Conservation (phyloP, 2,329 filamentous ascomycete genomes). For the Plectosphaerella cucumerina region DNA sequence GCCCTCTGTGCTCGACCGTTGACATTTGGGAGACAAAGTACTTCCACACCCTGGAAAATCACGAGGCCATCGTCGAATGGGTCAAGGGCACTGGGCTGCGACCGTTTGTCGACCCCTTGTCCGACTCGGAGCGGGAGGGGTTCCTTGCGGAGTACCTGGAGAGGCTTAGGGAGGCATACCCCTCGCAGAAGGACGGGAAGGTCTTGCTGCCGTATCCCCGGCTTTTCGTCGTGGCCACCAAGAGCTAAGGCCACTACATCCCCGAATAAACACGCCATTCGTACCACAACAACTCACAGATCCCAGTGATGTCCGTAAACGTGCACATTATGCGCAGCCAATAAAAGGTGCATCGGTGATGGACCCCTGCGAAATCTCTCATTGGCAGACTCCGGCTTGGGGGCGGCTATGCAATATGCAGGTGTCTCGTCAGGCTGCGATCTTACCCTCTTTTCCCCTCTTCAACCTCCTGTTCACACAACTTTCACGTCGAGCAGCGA, state of each 20-base stretch:
- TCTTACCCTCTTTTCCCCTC: no score
- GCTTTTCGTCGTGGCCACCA: constrained; percentile 47
- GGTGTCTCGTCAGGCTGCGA: no score
- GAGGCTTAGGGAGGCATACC: constrained; percentile 39
- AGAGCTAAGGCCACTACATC: neutral
- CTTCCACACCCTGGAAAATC: constrained; percentile 43
- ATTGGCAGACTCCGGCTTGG: no score
- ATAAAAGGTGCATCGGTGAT: no score
- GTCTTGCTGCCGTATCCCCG: constrained; percentile 53
- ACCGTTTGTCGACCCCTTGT: constrained; percentile 48
- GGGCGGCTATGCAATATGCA: no score
- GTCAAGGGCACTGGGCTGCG: constrained; percentile 52
- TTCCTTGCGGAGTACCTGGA: constrained; percentile 44
- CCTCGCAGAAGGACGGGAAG: constrained; percentile 40
- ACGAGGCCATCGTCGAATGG: constrained; percentile 53
- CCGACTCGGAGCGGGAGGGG: constrained; percentile 28
- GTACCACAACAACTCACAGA: no score
- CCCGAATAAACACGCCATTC: no score
- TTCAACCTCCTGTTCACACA: no score
- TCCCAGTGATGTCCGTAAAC: no score
- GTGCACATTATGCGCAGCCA: no score
- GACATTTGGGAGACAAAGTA: constrained; percentile 53
- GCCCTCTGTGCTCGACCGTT: constrained; percentile 34
- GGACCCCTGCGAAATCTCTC: no score
- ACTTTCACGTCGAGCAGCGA: no score